A percentile compares a stretch with the other conserved stretches of the same genome.
phyloP scores from a whole-genome alignment of 2,329 filamentous ascomycete genomes.

The Emericellopsis atlantica region DNA sequence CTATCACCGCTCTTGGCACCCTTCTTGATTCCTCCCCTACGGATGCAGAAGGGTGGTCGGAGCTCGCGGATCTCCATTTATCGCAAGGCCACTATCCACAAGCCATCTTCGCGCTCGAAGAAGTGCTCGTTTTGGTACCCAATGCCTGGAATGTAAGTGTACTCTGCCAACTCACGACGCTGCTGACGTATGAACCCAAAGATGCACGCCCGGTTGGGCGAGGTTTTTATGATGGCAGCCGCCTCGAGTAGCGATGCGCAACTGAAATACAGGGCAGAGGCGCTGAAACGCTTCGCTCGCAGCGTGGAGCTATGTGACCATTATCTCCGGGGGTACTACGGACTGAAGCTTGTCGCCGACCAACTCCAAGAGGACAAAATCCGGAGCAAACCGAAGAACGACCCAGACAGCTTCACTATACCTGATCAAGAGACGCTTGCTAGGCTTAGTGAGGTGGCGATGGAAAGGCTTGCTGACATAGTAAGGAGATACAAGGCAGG shows the following conservation, averaged over 20 bases:
- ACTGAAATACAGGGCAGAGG: conserved; percentile 51
- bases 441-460: conserved; percentile 60
- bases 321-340: conserved; percentile 87
- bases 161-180: background rate
- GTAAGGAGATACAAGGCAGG: conserved; percentile 48
- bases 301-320: conserved; percentile 90
- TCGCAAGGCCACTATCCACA: conserved; percentile 68
- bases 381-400: conserved; percentile 31
- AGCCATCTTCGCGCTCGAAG: conserved; percentile 79
- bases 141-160: conserved; percentile 85
- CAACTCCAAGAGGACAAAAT: conserved; percentile 30
- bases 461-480: conserved; percentile 64
- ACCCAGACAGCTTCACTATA: conserved; percentile 35
- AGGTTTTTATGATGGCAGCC: conserved; percentile 63
- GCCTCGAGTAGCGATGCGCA: conserved; percentile 27
- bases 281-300: conserved; percentile 74
- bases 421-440: conserved; percentile 48
- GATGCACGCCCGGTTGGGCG: conserved; percentile 80
- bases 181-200: conserved; percentile 16
- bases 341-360: conserved; percentile 57
- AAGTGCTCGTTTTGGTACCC: conserved; percentile 73
- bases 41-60: conserved; percentile 87
- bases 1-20: conserved; percentile 59
- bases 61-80: conserved; percentile 79
- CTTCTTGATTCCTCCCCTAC: conserved; percentile 77